phyloP scores from a whole-genome alignment of 1,284 basidiomycete genomes.

The Rugosomyces carneus region DNA sequence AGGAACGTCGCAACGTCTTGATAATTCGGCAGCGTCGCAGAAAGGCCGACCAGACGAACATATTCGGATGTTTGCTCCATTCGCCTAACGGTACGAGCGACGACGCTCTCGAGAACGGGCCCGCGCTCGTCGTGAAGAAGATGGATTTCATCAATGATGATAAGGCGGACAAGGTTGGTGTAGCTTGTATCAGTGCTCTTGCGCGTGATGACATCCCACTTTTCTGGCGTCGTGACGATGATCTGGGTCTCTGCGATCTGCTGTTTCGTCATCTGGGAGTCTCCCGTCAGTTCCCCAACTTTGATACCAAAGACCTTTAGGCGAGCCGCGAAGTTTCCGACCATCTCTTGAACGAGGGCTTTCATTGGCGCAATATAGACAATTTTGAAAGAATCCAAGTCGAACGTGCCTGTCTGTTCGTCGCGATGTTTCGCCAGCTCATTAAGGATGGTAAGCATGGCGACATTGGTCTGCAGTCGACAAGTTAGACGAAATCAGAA shows the following conservation, averaged over 20 bases:
- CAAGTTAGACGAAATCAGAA: conserved; percentile 7
- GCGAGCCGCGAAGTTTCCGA: conserved; percentile 87
- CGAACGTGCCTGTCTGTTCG: conserved; percentile 78
- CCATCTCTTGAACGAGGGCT: conserved; percentile 96
- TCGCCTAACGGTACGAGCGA: conserved; percentile 86
- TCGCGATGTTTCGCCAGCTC: conserved; percentile 84
- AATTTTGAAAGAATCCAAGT: conserved; percentile 92
- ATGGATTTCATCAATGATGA: conserved; percentile 99
- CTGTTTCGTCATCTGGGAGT: conserved; percentile 96
- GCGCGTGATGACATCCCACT: conserved; percentile 99
- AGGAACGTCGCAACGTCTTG: conserved; percentile 99
- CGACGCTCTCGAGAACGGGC: conserved; percentile 90
- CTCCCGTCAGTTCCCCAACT: conserved; percentile 95
- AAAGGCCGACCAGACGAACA: conserved; percentile 92
- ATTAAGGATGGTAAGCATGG: conserved; percentile 89
- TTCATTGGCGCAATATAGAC: conserved; percentile 99
- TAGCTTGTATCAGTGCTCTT: conserved; percentile 97
- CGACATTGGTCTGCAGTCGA: conserved; percentile 84
- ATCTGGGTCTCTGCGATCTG: conserved; percentile 98
- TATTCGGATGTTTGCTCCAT: conserved; percentile 95
- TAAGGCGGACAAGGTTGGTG: conserved; percentile 92
- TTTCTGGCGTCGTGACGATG: conserved; percentile 98
- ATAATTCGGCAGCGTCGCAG: conserved; percentile 97
- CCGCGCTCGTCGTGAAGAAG: conserved; percentile 97
- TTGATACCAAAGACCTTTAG: conserved; percentile 80